Conservation (phyloP, 2,329 filamentous ascomycete species). For the Aspergillus nomiae region DNA sequence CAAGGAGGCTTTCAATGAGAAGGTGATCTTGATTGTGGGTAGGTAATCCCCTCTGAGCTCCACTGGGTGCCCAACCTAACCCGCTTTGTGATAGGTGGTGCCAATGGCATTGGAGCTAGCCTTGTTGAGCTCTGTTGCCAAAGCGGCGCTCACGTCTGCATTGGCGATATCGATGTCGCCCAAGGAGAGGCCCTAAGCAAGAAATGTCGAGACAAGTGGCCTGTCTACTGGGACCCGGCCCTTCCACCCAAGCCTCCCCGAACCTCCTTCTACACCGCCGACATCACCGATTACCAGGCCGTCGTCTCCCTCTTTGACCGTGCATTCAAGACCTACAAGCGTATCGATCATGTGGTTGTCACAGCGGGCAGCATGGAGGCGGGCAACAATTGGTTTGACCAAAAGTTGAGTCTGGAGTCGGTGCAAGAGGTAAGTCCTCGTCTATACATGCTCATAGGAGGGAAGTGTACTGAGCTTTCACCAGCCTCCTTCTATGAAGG, state of each 20-base stretch:
- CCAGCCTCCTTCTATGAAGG: constrained; percentile 37
- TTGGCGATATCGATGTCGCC: constrained; percentile 46
- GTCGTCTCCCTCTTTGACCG: constrained; percentile 51
- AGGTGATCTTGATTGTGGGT: constrained; percentile 24
- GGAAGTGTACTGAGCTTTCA: not conserved
- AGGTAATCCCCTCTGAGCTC: not conserved
- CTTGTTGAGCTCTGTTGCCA: constrained; percentile 43
- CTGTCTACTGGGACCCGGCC: constrained; percentile 18
- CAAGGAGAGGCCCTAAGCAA: constrained; percentile 33
- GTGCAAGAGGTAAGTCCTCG: constrained; percentile 40
- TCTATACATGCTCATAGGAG: not conserved
- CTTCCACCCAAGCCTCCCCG: constrained; percentile 22
- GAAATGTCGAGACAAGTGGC: constrained; percentile 19
- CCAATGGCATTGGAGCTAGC: constrained; percentile 49
- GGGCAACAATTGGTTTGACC: constrained; percentile 48
- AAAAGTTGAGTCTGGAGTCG: constrained; percentile 45
- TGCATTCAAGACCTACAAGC: constrained; percentile 48
- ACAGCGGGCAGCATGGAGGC: constrained; percentile 52
- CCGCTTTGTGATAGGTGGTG: constrained; percentile 33
- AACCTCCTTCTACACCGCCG: constrained; percentile 44
- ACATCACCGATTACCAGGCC: constrained; percentile 51
- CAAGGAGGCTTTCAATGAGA: constrained; percentile 20
- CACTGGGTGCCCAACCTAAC: not conserved
- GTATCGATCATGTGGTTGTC: constrained; percentile 53
- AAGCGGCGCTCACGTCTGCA: constrained; percentile 45